Conservation (phyloP, 2,329 filamentous ascomycete genomes). For the Chaetomium olivaceum region DNA sequence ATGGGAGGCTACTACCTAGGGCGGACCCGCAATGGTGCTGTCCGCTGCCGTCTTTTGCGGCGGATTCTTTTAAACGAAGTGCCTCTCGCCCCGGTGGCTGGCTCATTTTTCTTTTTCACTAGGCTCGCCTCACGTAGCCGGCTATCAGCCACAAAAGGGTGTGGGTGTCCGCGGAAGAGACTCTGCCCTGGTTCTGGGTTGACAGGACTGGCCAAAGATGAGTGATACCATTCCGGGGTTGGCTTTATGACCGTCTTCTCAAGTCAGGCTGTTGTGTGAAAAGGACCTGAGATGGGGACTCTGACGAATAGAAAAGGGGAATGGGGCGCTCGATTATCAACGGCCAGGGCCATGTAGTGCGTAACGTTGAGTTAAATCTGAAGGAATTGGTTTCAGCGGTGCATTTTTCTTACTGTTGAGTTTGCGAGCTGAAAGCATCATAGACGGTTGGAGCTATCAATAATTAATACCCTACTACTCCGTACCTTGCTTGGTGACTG, state of each 20-base stretch:
- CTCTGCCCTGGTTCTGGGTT: neutral
- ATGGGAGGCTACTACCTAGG: neutral
- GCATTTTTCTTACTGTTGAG: neutral
- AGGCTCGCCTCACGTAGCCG: neutral
- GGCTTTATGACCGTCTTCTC: neutral
- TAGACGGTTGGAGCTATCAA: neutral
- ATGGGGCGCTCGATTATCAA: neutral
- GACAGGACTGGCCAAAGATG: neutral
- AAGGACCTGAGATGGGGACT: neutral
- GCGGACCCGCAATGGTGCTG: neutral
- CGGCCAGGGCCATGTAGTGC: neutral
- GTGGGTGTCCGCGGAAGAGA: neutral
- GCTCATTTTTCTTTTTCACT: neutral
- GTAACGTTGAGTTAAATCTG: neutral
- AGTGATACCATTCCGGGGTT: neutral
- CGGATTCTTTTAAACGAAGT: neutral
- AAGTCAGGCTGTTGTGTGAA: neutral
- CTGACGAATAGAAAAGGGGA: neutral
- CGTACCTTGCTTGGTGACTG: neutral
- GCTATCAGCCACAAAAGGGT: neutral
- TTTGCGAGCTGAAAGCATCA: neutral
- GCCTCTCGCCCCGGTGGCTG: constrained; percentile 5
- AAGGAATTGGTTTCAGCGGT: neutral
- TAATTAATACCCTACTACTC: neutral
- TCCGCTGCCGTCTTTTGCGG: neutral